Base-by-base conservation (phyloP, 148 eudicot genomes). In the Rhododendron simsii region DNA sequence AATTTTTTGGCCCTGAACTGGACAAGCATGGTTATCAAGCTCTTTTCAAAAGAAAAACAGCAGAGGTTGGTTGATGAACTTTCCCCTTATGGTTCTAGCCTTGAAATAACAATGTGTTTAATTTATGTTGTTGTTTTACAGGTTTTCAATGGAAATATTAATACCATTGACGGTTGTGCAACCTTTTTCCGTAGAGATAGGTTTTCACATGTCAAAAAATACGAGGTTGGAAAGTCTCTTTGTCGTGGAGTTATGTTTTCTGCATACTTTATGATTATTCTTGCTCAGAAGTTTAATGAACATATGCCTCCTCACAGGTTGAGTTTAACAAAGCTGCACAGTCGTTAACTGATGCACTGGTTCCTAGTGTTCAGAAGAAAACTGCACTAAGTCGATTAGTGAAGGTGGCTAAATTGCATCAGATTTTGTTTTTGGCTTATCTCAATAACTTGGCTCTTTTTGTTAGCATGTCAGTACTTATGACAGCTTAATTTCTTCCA, bases 261-360 rank as follows among this genome's bases (percentile, higher is more conserved):
- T 50, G 53, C 80, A 51, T 45, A 33, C 65, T 65, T 88, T 45
- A 81, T 7, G 6, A 41, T 6, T 30, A 14, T 13, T 28, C n/a
- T 16, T 18, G 30, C 61, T 35, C 87, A 37, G 10, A 76, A 51
- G 28, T 84, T 84, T 48, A 50, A 39, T 21, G 81, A 37, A 5
- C 16, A 20, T 48, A 69, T 69, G 59, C 57, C 48, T 89, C 48
- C 84, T n/a, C 88, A 50, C 81, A 97, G 99, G 99, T 98, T 85
- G 99, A 98, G 86, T 98, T 98, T 84, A 98, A 98, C 83, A 98
- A 95, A 91, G 99, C 99, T 86, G 99, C 99, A 78, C 99, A 98
- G 86, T 98, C 99, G 78, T 92, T 95, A 82, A 98, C 99, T 15
- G 98, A 98, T 51, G 99, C 98, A 80, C 89, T 94, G 55, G 94